A percentile compares a stretch with the other conserved stretches of the same genome.
These are phyloP conservation scores for Leucosporidium creatinivorum DNA, from an alignment of 768 basidiomycete species.

Conservation along the genomic window DNA sequence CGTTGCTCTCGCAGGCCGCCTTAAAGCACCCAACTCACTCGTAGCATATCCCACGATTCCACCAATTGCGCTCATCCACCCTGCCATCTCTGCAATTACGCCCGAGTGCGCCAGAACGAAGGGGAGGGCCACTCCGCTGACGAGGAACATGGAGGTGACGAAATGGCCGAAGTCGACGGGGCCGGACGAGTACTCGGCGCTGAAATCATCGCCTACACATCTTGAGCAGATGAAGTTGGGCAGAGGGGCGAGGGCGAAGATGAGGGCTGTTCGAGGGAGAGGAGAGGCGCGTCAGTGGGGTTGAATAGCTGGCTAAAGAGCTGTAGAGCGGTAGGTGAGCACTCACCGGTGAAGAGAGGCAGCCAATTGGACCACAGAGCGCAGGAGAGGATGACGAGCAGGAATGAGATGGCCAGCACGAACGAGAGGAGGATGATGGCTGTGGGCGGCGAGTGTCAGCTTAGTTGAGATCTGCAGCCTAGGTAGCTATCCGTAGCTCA, in stretches of 20 bases:
- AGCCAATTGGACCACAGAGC: slow-evolving; percentile 96
- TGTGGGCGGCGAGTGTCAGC: background rate
- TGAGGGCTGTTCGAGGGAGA: slow-evolving; percentile 56
- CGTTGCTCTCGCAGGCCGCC: background rate
- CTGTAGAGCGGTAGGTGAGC: slow-evolving; percentile 5
- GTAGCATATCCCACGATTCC: slow-evolving; percentile 52
- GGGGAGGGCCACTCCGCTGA: slow-evolving; percentile 88
- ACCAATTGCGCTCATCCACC: slow-evolving; percentile 88
- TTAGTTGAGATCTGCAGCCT: background rate
- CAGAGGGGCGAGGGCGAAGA: slow-evolving; percentile 88
- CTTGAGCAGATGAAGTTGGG: slow-evolving; percentile 92
- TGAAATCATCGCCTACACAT: slow-evolving; percentile 83
- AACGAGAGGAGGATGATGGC: slow-evolving; percentile 71
- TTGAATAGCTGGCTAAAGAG: background rate
- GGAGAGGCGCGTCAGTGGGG: background rate
- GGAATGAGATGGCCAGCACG: slow-evolving; percentile 93
- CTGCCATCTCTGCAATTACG: slow-evolving; percentile 73
- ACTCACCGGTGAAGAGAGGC: slow-evolving; percentile 85
- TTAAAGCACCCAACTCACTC: slow-evolving; percentile 17
- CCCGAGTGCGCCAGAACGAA: slow-evolving; percentile 85
- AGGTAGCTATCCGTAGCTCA: slow-evolving; percentile 41
- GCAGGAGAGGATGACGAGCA: slow-evolving; percentile 94
- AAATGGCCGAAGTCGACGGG: slow-evolving; percentile 84
- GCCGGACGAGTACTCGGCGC: slow-evolving; percentile 54
- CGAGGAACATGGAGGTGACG: slow-evolving; percentile 79